phyloP scores from a whole-genome alignment of 331 rosid species.

The Quercus tomentella region DNA sequence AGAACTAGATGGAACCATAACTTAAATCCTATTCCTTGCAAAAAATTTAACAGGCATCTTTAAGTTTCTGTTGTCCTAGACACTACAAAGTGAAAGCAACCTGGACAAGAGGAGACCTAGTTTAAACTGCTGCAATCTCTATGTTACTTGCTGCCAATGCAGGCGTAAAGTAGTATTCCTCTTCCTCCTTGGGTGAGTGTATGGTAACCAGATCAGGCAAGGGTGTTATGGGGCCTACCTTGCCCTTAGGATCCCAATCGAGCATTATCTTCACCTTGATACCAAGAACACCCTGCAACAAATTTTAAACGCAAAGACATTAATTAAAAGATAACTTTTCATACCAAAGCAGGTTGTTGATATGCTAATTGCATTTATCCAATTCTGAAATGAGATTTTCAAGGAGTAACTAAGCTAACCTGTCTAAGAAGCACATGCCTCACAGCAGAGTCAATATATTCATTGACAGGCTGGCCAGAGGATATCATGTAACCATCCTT shows the following conservation, averaged over 20 bases:
- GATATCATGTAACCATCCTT: conserved; percentile 63
- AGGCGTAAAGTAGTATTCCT: conserved; percentile 20
- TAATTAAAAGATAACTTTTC: not conserved
- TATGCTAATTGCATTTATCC: not conserved
- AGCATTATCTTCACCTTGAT: conserved; percentile 49
- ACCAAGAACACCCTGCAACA: conserved; percentile 38
- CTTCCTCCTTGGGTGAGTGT: conserved; percentile 21
- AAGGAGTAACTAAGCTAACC: conserved; percentile 20
- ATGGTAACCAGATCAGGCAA: conserved; percentile 41
- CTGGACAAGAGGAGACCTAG: no score
- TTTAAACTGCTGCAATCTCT: conserved; percentile 29
- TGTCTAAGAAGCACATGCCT: conserved; percentile 58
- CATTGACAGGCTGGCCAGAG: conserved; percentile 45
- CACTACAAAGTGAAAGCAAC: not conserved
- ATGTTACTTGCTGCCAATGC: conserved; percentile 12
- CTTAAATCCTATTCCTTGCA: no score
- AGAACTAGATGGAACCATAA: no score
- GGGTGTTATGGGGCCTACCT: conserved; percentile 43
- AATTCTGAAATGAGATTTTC: not conserved
- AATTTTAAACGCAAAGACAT: not conserved
- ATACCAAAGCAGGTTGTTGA: not conserved
- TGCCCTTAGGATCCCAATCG: conserved; percentile 51
- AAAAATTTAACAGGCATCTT: no score
- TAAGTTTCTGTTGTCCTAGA: not conserved
- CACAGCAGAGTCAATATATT: conserved; percentile 49